phyloP scores from a whole-genome alignment of 1,284 basidiomycete species.

The Cryptococcus wingfieldii region DNA sequence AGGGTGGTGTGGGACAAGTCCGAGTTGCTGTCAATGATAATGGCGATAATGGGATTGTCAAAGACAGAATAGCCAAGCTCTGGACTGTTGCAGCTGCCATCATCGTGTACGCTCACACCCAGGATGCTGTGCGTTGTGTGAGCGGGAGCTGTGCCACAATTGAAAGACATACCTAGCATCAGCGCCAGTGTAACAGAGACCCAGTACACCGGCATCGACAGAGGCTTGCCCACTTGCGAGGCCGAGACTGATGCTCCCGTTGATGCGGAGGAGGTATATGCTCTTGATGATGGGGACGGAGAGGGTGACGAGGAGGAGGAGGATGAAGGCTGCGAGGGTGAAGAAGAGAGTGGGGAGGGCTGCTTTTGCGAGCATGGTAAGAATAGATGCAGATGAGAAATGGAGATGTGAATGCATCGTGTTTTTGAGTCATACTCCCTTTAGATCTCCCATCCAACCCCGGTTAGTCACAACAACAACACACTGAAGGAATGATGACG shows the following conservation, averaged over 20 bases:
- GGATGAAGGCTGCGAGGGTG: slow-evolving; percentile 58
- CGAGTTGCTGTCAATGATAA: slow-evolving; percentile 1
- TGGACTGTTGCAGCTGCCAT: slow-evolving; percentile 25
- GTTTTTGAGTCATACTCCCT: too few species aligned
- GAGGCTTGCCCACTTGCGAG: background rate
- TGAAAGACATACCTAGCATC: slow-evolving; percentile 12
- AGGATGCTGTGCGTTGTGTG: slow-evolving; percentile 8
- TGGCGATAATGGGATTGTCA: slow-evolving; percentile 23
- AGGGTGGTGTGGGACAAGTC: slow-evolving; percentile 5
- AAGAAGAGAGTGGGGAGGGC: slow-evolving; percentile 42
- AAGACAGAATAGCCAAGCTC: slow-evolving; percentile 31
- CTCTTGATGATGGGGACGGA: slow-evolving; percentile 68
- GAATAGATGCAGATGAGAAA: background rate
- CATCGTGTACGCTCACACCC: slow-evolving; percentile 16
- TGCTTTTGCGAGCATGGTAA: slow-evolving; percentile 30
- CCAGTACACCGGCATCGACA: slow-evolving; percentile 36
- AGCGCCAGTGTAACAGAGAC: slow-evolving; percentile 29
- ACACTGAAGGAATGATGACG: too few species aligned
- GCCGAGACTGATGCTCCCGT: background rate
- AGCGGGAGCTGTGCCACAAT: background rate
- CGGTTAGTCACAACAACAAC: too few species aligned
- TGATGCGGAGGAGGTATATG: slow-evolving; percentile 62
- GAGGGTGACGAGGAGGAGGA: slow-evolving; percentile 67
- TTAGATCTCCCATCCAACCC: too few species aligned
- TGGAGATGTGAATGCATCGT: background rate